Conservation (phyloP, 768 basidiomycete species). For the Boletus rufocinnamomeus region DNA sequence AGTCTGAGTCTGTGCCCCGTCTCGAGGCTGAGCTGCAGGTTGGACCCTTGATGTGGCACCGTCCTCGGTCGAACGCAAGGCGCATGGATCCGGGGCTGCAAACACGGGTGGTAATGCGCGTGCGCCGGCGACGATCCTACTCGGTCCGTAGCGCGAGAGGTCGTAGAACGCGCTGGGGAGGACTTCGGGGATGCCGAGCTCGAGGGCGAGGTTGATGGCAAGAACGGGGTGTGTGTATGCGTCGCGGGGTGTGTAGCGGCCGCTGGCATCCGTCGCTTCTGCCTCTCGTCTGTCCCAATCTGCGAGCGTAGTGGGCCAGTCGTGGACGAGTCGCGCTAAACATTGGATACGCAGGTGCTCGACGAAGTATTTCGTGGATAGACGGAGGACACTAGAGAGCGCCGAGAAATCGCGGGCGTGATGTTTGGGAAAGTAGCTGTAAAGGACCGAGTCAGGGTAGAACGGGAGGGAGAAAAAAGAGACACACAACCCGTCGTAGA, state of each 20-base stretch:
- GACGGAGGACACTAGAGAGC: slow-evolving; percentile 64
- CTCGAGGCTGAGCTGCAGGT: not conserved
- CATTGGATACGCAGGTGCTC: slow-evolving; percentile 65
- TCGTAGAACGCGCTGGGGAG: slow-evolving; percentile 78
- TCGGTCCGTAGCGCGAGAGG: slow-evolving; percentile 69
- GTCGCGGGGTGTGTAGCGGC: slow-evolving; percentile 61
- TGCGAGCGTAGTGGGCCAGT: slow-evolving; percentile 68
- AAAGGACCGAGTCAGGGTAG: not conserved
- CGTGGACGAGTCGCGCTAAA: slow-evolving; percentile 54
- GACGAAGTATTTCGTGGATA: slow-evolving; percentile 77
- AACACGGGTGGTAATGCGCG: slow-evolving; percentile 36
- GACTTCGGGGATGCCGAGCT: slow-evolving; percentile 56
- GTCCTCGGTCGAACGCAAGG: not conserved
- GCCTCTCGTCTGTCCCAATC: slow-evolving; percentile 73
- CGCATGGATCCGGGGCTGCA: slow-evolving; percentile 25
- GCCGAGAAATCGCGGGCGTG: slow-evolving; percentile 57
- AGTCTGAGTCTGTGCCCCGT: not conserved
- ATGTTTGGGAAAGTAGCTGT: slow-evolving; percentile 55
- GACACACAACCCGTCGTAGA: slow-evolving; percentile 77
- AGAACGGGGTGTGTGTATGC: slow-evolving; percentile 66
- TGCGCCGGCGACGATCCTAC: slow-evolving; percentile 62
- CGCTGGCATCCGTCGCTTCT: slow-evolving; percentile 47
- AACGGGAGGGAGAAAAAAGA: not conserved
- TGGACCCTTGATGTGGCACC: not conserved
- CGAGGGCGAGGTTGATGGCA: slow-evolving; percentile 67